phyloP scores from a whole-genome alignment of 2,329 filamentous ascomycete genomes.

The Arthrocladium fulminans region DNA sequence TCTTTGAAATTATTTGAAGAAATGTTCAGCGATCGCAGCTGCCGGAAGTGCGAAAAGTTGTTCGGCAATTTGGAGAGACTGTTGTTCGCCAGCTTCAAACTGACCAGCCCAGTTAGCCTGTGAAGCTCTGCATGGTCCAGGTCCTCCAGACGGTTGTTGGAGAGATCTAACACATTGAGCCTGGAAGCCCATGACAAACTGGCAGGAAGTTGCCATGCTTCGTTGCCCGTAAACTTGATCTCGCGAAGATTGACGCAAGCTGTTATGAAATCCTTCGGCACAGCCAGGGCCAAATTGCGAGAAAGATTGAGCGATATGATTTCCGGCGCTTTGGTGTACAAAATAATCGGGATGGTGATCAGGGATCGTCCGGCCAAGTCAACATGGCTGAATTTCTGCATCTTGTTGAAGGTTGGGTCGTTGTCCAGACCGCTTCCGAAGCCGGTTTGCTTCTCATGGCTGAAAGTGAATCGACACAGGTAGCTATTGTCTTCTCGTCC shows the following conservation, averaged over 20 bases:
- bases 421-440: constrained; percentile 62
- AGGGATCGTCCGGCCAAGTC: constrained; percentile 84
- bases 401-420: constrained; percentile 71
- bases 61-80: constrained; percentile 67
- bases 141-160: constrained; percentile 84
- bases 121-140: constrained; percentile 77
- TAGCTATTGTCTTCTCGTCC: constrained; percentile 97
- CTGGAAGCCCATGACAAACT: constrained; percentile 73
- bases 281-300: constrained; percentile 79
- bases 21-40: constrained; percentile 74
- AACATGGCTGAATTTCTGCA: constrained; percentile 88
- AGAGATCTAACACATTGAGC: constrained; percentile 84
- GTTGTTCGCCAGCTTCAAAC: constrained; percentile 91
- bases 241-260: constrained; percentile 84
- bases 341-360: constrained; percentile 84
- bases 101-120: constrained; percentile 65
- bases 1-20: constrained; percentile 85
- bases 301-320: constrained; percentile 94
- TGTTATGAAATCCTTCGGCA: constrained; percentile 93
- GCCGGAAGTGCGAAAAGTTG: constrained; percentile 73
- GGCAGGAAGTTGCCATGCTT: constrained; percentile 73
- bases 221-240: constrained; percentile 93
- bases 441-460: constrained; percentile 79
- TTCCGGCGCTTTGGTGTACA: constrained; percentile 84
- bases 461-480: constrained; percentile 87